Percentiles rank a stretch among this genome's conserved stretches.
phyloP scores from a whole-genome alignment of 2,329 filamentous ascomycete genomes.

The Pleomassaria siparia region DNA sequence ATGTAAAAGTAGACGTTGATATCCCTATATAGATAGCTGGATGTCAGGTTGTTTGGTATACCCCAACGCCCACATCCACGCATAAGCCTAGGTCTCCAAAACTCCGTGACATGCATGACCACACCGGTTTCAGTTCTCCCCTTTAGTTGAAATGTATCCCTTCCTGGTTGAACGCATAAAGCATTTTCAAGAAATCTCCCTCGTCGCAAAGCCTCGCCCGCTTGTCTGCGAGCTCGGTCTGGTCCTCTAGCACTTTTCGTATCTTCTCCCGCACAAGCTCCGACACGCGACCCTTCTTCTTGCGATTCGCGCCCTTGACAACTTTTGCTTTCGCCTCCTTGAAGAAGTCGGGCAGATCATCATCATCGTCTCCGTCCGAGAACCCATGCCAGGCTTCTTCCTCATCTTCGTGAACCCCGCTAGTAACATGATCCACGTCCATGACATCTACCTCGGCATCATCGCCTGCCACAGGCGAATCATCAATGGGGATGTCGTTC shows the following conservation, averaged over 20 bases:
- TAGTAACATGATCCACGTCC: slow-evolving; percentile 48
- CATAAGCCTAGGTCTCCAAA: background rate
- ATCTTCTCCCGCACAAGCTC: slow-evolving; percentile 87
- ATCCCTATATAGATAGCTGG: background rate
- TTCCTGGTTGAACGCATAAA: slow-evolving; percentile 85
- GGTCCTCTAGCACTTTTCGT: slow-evolving; percentile 76
- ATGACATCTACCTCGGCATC: slow-evolving; percentile 48
- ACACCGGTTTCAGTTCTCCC: background rate
- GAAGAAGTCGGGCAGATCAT: slow-evolving; percentile 83
- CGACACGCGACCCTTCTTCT: slow-evolving; percentile 77
- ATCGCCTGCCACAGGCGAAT: slow-evolving; percentile 43
- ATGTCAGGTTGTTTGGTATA: slow-evolving; percentile 8
- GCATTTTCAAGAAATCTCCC: slow-evolving; percentile 81
- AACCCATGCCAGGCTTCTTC: slow-evolving; percentile 52
- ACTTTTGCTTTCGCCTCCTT: slow-evolving; percentile 63
- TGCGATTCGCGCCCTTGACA: slow-evolving; percentile 56
- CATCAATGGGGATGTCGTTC: slow-evolving; percentile 77
- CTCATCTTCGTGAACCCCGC: slow-evolving; percentile 31
- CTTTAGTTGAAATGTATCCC: slow-evolving; percentile 82
- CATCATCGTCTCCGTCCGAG: slow-evolving; percentile 57
- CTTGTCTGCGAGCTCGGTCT: slow-evolving; percentile 78
- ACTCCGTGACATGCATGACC: slow-evolving; percentile 2
- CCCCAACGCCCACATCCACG: slow-evolving; percentile 2
- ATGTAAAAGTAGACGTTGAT: background rate
- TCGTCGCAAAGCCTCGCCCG: slow-evolving; percentile 86